These are phyloP conservation scores for Dittrichia graveolens DNA, from an alignment of 129 eudicot species.

Conservation along the genomic window DNA sequence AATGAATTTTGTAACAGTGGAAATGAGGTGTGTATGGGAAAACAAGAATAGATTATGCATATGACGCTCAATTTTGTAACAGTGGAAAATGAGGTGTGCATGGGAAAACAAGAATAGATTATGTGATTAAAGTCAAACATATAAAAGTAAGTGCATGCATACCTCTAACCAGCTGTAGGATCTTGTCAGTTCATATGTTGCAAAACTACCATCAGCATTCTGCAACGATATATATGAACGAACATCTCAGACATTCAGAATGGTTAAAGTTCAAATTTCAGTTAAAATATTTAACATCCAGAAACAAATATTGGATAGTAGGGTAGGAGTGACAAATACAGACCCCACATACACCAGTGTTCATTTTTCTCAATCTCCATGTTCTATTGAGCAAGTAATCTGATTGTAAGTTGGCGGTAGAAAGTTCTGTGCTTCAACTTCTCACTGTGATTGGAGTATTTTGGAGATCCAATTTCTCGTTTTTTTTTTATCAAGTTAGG, in stretches of 20 bases:
- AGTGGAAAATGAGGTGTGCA: constrained; percentile 4
- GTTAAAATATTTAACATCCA: not conserved
- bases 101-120: not conserved
- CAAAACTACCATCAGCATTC: constrained; percentile 85
- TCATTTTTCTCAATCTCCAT: too few species aligned
- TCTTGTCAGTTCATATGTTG: constrained; percentile 95
- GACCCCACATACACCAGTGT: not conserved
- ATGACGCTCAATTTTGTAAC: not conserved
- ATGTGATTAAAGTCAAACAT: not conserved
- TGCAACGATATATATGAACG: constrained; percentile 40
- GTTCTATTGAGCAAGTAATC: too few species aligned
- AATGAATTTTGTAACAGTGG: not conserved
- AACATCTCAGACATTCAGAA: constrained; percentile 16
- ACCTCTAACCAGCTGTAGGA: constrained; percentile 97
- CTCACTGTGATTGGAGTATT: too few species aligned
- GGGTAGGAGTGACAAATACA: constrained; percentile 9
- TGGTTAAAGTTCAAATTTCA: constrained; percentile 8
- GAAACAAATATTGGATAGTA: constrained; percentile 2
- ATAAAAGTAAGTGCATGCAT: constrained; percentile 21
- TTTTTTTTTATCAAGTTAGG: too few species aligned
- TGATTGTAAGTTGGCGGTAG: too few species aligned
- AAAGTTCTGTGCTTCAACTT: too few species aligned
- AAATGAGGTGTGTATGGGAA: constrained; percentile 9
- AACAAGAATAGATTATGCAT: too few species aligned
- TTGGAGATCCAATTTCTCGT: too few species aligned